phyloP scores from a whole-genome alignment of 441 rosid genomes.

The Cnidoscolus chayamansa region DNA sequence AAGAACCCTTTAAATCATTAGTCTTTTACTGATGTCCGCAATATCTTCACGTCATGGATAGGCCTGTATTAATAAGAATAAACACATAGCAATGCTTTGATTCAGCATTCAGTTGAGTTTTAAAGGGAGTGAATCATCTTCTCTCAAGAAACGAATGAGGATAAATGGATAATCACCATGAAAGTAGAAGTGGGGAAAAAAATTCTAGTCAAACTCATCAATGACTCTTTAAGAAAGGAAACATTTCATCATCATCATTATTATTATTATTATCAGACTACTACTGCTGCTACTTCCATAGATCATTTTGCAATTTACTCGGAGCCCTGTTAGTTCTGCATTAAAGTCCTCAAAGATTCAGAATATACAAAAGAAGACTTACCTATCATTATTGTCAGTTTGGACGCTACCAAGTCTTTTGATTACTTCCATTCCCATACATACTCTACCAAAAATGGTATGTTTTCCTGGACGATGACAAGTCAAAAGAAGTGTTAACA shows the following conservation, averaged over 20 bases:
- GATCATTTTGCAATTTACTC: background rate
- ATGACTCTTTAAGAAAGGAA: background rate
- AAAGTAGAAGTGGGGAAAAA: background rate
- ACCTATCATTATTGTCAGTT: constrained; percentile 93
- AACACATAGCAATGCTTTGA: background rate
- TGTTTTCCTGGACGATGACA: constrained; percentile 66
- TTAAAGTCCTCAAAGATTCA: background rate
- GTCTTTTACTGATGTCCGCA: constrained; percentile 75
- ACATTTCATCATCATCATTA: background rate
- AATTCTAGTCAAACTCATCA: background rate
- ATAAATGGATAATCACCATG: background rate
- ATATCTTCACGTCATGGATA: constrained; percentile 85
- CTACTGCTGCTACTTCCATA: background rate
- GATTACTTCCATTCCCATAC: constrained; percentile 86
- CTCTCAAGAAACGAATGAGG: background rate
- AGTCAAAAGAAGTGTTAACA: constrained; percentile 1
- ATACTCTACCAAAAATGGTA: constrained; percentile 94
- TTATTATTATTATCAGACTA: background rate
- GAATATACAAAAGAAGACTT: constrained; percentile 4
- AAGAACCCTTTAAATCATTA: constrained; percentile 22
- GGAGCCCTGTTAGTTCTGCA: no score
- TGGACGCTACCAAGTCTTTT: constrained; percentile 97
- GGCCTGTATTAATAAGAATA: constrained; percentile 47
- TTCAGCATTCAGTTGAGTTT: background rate
- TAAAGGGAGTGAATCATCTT: background rate